These are phyloP conservation scores for Phytopythium ostracodes DNA, from an alignment of 352 stramenopile species.

Conservation along the genomic window DNA sequence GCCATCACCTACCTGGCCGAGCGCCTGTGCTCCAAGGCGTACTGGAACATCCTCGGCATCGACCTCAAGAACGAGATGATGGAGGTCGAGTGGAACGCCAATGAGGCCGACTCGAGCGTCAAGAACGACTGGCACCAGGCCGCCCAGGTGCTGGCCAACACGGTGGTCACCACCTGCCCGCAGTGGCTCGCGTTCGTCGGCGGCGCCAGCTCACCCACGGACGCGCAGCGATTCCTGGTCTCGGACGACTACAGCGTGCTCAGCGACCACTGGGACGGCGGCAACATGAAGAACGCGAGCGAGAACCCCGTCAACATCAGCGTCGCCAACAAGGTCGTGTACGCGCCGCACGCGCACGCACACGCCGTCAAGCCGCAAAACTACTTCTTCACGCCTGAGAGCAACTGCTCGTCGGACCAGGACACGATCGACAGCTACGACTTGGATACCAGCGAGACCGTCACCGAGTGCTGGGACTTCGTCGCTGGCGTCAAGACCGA, in stretches of 20 bases:
- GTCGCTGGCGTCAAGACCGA: conserved; percentile 29
- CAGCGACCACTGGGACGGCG: conserved; percentile 55
- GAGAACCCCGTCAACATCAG: conserved; percentile 35
- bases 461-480: conserved; percentile 41
- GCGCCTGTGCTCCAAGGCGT: conserved; percentile 41
- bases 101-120: conserved; percentile 17
- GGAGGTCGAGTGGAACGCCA: conserved; percentile 27
- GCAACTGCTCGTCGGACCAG: conserved; percentile 33
- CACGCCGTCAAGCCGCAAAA: conserved; percentile 51
- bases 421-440: conserved; percentile 22
- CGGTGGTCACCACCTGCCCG: conserved; percentile 41
- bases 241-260: conserved; percentile 32
- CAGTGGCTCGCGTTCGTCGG: conserved; percentile 66
- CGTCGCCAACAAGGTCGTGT: conserved; percentile 56
- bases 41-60: conserved; percentile 70
- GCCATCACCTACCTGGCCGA: conserved; percentile 39
- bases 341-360: conserved; percentile 56
- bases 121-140: conserved; percentile 39
- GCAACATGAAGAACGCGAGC: conserved; percentile 60
- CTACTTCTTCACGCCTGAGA: conserved; percentile 47
- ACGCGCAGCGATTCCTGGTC: conserved; percentile 31
- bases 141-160: conserved; percentile 32
- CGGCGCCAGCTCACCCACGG: conserved; percentile 41
- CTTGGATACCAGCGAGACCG: conserved; percentile 9
- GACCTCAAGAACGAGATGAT: conserved; percentile 65